These are phyloP conservation scores for Podaxis sp. DNA, from an alignment of 768 basidiomycete genomes.

Conservation along the genomic window DNA sequence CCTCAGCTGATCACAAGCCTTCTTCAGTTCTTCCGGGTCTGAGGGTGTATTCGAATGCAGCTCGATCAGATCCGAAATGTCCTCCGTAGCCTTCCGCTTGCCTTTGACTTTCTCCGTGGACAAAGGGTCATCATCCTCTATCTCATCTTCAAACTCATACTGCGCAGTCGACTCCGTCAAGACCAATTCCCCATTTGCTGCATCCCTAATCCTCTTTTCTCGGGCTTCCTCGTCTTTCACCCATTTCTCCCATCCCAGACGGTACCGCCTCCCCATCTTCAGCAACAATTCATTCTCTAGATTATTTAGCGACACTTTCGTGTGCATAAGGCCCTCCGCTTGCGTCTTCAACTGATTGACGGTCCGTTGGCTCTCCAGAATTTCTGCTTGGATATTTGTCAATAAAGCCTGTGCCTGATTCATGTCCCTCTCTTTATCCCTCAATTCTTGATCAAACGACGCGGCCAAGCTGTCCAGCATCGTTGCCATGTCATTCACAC, in stretches of 20 bases:
- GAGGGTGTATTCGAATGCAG: conserved; percentile 59
- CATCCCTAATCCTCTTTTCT: conserved; percentile 67
- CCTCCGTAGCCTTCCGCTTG: conserved; percentile 60
- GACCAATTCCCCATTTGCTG: conserved; percentile 55
- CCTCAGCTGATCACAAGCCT: conserved; percentile 58
- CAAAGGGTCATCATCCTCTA: conserved; percentile 36
- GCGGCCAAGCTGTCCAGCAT: conserved; percentile 88
- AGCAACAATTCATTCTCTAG: conserved; percentile 64
- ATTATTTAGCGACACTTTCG: conserved; percentile 55
- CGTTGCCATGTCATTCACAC: conserved; percentile 79
- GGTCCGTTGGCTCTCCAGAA: conserved; percentile 78
- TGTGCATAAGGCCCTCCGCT: conserved; percentile 62
- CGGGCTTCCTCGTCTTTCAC: conserved; percentile 79
- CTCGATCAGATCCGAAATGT: conserved; percentile 61
- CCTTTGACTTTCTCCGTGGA: conserved; percentile 49
- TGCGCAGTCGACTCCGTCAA: conserved; percentile 45
- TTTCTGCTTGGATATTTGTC: conserved; percentile 85
- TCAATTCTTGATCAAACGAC: conserved; percentile 89
- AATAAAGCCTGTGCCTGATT: conserved; percentile 87
- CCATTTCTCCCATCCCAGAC: conserved; percentile 94
- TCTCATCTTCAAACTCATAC: conserved; percentile 45
- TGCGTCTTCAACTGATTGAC: conserved; percentile 70
- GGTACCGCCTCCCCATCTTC: conserved; percentile 82
- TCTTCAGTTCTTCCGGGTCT: conserved; percentile 51
- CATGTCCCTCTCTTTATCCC: conserved; percentile 89